Evolutionary conservation across 805 yeast genomes (phyloP).

Genomic region (Schizosaccharomyces lindneri): DNA sequence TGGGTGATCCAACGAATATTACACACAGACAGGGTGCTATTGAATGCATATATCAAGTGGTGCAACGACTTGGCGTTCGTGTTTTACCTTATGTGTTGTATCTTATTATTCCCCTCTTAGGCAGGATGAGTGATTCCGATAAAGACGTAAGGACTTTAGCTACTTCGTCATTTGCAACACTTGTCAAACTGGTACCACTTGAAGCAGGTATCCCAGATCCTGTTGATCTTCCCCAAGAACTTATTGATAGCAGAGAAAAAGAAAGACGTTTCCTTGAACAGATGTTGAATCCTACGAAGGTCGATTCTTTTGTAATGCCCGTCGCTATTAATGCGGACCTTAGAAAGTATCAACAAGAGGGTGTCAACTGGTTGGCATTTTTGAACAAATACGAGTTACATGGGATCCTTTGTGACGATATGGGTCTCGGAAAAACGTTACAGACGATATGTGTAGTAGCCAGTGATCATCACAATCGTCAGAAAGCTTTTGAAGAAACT

Average conservation of each 20-base stretch:
- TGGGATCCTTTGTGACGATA: slow-evolving; percentile 95
- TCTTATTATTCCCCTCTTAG: slow-evolving; percentile 83
- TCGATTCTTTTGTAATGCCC: slow-evolving; percentile 68
- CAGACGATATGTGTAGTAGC: slow-evolving; percentile 94
- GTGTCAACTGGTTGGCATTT: slow-evolving; percentile 94
- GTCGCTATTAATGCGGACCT: slow-evolving; percentile 79
- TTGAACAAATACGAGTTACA: slow-evolving; percentile 83
- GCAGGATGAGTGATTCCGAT: slow-evolving; percentile 92
- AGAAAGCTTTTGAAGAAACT: slow-evolving; percentile 38
- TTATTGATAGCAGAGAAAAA: slow-evolving; percentile 68
- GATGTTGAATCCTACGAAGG: slow-evolving; percentile 90
- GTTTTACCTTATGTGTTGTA: slow-evolving; percentile 88
- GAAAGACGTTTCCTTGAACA: slow-evolving; percentile 88
- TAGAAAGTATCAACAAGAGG: slow-evolving; percentile 91
- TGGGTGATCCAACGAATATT: slow-evolving; percentile 47
- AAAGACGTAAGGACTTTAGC: slow-evolving; percentile 71
- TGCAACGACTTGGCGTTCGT: slow-evolving; percentile 62
- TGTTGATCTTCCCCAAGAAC: slow-evolving; percentile 59
- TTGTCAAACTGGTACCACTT: slow-evolving; percentile 80
- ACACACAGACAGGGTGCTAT: slow-evolving; percentile 77
- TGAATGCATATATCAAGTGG: slow-evolving; percentile 69
- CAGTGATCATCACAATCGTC: slow-evolving; percentile 75
- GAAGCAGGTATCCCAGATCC: slow-evolving; percentile 97
- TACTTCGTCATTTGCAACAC: slow-evolving; percentile 87
- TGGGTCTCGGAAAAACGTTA: slow-evolving; percentile 94